Base-by-base conservation (phyloP, 148 eudicot species). In the Rhododendron vialii region DNA sequence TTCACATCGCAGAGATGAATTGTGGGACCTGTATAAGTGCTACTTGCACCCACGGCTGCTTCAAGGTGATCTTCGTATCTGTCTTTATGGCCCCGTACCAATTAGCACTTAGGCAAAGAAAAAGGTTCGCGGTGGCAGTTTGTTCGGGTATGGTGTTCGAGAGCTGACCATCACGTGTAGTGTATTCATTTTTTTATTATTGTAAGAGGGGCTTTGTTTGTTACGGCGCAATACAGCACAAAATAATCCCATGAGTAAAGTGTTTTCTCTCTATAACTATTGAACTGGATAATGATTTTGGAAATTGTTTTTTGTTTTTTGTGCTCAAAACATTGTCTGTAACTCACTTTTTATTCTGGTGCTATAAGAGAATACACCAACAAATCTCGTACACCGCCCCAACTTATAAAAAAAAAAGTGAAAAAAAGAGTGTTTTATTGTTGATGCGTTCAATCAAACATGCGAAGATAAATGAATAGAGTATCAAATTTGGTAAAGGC, bases 11-110 rank as follows among this genome's bases (percentile, higher is more conserved):
- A 96, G 98, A 88, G 94, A 96, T 55, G 98, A 96, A 82, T 96
- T 96, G 61, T 96, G 98, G 98, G 95, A 93, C 82, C 88, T 96
- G 89, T 95, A 93, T 82, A 92, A 89, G 87, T 90, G 86, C 86
- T 91, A 92, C 87, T 91, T 96, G 81, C 98, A 96, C 84, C 91
- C 91, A 84, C 90, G 85, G 65, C 74, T 94, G 50, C 88, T 94
- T 47, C 88, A 91, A 87, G 96, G 98, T 22, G 84, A 76, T 83
- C 84, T 96, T 57, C 96, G 94, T 20, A 82, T 96, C 53, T 94
- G 96, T 87, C 91, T 96, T 81, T 92, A 94, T 85, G 95, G 98
- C 81, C 86, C 92, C 7, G 53, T 89, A 26, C 91, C 91, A 45
- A 63, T 85, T 35, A 85, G 55, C 78, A 83, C 89, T 20, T 82